Conservation (phyloP, 768 basidiomycete species). For the Boletus rufocinnamomeus region DNA sequence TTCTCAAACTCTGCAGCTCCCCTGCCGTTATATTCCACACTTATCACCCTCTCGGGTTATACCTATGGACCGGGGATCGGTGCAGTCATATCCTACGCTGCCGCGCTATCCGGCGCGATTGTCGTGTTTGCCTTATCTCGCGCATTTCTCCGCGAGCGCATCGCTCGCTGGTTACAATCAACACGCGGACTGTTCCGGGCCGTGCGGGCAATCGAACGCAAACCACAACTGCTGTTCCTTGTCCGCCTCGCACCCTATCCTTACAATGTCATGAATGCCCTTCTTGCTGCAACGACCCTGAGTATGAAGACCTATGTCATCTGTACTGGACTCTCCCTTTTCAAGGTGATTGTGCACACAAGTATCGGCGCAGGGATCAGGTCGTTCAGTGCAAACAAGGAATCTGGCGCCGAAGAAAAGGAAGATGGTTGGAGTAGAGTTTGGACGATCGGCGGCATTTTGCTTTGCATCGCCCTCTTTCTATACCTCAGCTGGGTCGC, state of each 20-base stretch:
- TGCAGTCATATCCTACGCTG: conserved; percentile 82
- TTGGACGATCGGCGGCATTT: conserved; percentile 70
- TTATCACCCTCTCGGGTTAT: conserved; percentile 91
- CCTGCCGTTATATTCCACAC: conserved; percentile 87
- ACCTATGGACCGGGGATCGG: conserved; percentile 85
- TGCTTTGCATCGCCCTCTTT: conserved; percentile 72
- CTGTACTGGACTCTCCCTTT: conserved; percentile 80
- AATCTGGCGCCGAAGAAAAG: conserved; percentile 34
- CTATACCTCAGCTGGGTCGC: conserved; percentile 82
- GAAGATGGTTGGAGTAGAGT: conserved; percentile 51
- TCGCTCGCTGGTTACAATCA: conserved; percentile 71
- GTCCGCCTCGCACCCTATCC: conserved; percentile 92
- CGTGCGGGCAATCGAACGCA: conserved; percentile 83
- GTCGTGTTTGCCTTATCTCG: conserved; percentile 82
- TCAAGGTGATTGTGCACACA: conserved; percentile 92
- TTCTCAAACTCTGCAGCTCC: conserved; percentile 56
- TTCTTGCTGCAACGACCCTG: conserved; percentile 83
- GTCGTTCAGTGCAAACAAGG: conserved; percentile 65
- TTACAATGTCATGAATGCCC: conserved; percentile 94
- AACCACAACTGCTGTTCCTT: conserved; percentile 85
- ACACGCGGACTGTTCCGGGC: conserved; percentile 75
- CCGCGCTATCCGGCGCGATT: conserved; percentile 83
- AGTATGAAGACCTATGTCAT: conserved; percentile 75
- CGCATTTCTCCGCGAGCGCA: conserved; percentile 66
- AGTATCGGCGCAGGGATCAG: conserved; percentile 83